Evolutionary conservation across 345 rosid genomes (phyloP).

Genomic region (Syzygium grande): DNA sequence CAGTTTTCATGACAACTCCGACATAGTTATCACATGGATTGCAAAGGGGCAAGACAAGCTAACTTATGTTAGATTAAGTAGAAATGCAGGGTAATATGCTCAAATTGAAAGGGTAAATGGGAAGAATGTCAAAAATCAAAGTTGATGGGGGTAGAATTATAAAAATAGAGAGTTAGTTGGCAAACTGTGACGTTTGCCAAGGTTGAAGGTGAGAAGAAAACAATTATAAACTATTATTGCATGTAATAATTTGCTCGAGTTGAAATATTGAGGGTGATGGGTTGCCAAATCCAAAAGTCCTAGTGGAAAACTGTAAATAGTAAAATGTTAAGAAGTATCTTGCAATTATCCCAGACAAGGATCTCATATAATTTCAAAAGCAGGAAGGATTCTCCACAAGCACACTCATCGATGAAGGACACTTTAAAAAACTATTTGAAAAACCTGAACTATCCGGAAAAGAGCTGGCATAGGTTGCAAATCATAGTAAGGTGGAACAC

Average conservation of each 20-base stretch:
- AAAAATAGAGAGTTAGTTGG: background rate
- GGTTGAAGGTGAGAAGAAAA: background rate
- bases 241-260: background rate
- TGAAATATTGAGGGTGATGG: background rate
- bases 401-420: background rate
- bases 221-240: background rate
- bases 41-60: background rate
- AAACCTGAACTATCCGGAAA: constrained; percentile 97
- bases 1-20: background rate
- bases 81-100: background rate
- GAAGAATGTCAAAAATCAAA: background rate
- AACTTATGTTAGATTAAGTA: background rate
- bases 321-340: background rate
- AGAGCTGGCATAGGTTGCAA: constrained; percentile 98
- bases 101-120: background rate
- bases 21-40: background rate
- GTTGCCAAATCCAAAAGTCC: background rate
- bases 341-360: background rate
- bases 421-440: background rate
- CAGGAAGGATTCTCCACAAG: background rate
- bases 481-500: constrained; percentile 98
- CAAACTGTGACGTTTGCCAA: background rate
- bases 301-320: background rate
- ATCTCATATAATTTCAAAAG: background rate
- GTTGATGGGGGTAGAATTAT: background rate